Conservation (phyloP, 108 stramenopile species). For the Fistulifera pelliculosa region DNA sequence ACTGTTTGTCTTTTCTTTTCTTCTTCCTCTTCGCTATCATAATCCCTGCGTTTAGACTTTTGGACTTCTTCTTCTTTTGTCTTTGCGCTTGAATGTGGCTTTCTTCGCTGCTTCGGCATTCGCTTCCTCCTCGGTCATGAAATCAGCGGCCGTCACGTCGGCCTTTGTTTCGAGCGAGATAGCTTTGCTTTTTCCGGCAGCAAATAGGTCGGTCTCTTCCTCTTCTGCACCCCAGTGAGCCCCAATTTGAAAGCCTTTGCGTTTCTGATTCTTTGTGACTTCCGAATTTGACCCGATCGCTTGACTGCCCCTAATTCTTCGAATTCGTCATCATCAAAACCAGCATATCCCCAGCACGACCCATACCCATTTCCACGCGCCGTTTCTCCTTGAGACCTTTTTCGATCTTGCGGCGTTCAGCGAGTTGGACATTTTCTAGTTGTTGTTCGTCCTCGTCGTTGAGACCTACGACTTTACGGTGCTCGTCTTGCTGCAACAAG, state of each 20-base stretch:
- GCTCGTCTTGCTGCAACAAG: slow-evolving; percentile 20
- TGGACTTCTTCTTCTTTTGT: slow-evolving; percentile 40
- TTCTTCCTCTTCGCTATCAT: slow-evolving; percentile 35
- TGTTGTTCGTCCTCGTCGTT: slow-evolving; percentile 32
- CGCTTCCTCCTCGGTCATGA: slow-evolving; percentile 71
- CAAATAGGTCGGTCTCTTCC: slow-evolving; percentile 39
- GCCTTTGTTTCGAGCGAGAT: slow-evolving; percentile 51
- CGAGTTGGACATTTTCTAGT: slow-evolving; percentile 55
- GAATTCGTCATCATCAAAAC: slow-evolving; percentile 90
- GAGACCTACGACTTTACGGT: slow-evolving; percentile 28
- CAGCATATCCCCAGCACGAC: slow-evolving; percentile 85
- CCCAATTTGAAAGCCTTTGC: slow-evolving; percentile 54
- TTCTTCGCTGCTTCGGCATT: slow-evolving; percentile 14
- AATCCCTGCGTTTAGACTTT: slow-evolving; percentile 19
- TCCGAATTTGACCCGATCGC: slow-evolving; percentile 17
- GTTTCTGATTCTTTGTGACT: slow-evolving; percentile 1
- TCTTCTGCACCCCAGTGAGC: slow-evolving; percentile 8
- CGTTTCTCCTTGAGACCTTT: slow-evolving; percentile 57
- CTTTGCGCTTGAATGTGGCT: slow-evolving; percentile 30
- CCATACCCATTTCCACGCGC: slow-evolving; percentile 64
- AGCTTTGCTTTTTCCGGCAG: slow-evolving; percentile 31
- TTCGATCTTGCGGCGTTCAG: slow-evolving; percentile 23
- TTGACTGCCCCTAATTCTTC: slow-evolving; percentile 70
- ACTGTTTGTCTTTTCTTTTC: background rate
- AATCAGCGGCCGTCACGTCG: slow-evolving; percentile 61